These are phyloP conservation scores for Naumovozyma baii DNA, from an alignment of 805 yeast genomes.

Conservation along the genomic window DNA sequence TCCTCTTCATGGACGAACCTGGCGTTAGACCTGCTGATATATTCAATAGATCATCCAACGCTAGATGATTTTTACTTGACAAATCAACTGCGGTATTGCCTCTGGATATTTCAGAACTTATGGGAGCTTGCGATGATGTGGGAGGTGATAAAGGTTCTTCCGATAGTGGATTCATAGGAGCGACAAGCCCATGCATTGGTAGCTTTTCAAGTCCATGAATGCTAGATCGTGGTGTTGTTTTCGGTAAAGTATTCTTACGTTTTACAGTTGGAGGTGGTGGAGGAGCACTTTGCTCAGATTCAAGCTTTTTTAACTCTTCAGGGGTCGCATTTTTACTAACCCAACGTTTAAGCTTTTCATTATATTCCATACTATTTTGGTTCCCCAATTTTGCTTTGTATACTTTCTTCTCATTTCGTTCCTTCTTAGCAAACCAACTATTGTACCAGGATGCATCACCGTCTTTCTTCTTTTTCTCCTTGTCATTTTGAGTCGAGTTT, in stretches of 20 bases:
- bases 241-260: slow-evolving; percentile 27
- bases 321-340: slow-evolving; percentile 57
- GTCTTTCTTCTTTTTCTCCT: slow-evolving; percentile 12
- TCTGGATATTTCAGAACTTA: slow-evolving; percentile 8
- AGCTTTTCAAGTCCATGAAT: slow-evolving; percentile 25
- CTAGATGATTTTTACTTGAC: slow-evolving; percentile 32
- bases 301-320: slow-evolving; percentile 49
- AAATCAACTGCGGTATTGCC: slow-evolving; percentile 18
- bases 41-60: slow-evolving; percentile 39
- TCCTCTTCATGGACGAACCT: slow-evolving; percentile 26
- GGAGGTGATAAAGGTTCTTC: slow-evolving; percentile 22
- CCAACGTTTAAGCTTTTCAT: slow-evolving; percentile 82
- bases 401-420: slow-evolving; percentile 64
- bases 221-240: slow-evolving; percentile 33
- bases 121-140: slow-evolving; percentile 4
- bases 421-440: slow-evolving; percentile 58
- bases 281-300: slow-evolving; percentile 49
- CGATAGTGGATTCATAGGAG: slow-evolving; percentile 27
- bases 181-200: slow-evolving; percentile 21
- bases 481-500: slow-evolving; percentile 13
- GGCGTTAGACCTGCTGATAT: slow-evolving; percentile 23
- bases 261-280: slow-evolving; percentile 51
- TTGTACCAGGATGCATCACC: slow-evolving; percentile 22
- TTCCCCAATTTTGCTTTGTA: slow-evolving; percentile 82
- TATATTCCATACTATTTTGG: slow-evolving; percentile 56